Base-by-base conservation (phyloP, 164 flowering plant genomes). In the grape (Vitis vinifera) region DNA sequence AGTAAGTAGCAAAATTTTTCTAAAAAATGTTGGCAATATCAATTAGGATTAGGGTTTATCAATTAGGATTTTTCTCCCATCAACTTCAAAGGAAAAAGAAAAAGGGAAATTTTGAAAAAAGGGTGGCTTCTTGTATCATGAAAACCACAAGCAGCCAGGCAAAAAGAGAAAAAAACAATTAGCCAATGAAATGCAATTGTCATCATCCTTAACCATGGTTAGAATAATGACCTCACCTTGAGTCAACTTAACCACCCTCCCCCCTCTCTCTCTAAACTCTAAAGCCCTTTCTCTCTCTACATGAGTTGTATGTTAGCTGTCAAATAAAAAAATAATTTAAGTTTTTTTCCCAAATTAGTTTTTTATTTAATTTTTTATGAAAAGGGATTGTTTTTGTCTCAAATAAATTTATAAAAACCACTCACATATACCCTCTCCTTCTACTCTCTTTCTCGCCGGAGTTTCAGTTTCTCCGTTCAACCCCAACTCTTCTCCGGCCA, bases 221-320 rank as follows among this genome's bases (percentile, higher is more conserved):
- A 59, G 16, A 50, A 47, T 53, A 52, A 73, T 62, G 71, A 73
- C 71, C 9, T 68, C 68, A 68, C 49, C 70, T 52, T 37, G 30
- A 31, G 77, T 74, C 19, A 59, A 69, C 27, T 53, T 59, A 55
- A 66, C 69, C 27, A 2, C 31, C 19, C 37, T 19, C 19, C 12
- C 15, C 68, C 57, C 23, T 51, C 75, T 47, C 63, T 55, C 44
- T 31, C 44, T 31, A 31, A 31, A 31, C 7, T 31, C 44, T 6
- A 31, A 31, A 31, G 44, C 44, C 0, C 5, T 6, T 31, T 37
- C 44, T 37, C 7, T 37, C 50, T 17, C 29, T 7, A 9, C 71
- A 17, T 60, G 64, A 37, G 76, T 66, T 69, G 79, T 66, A 65
- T 72, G 73, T 69, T 75, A 79, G 81, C 78, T 78, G 81, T 71